phyloP scores from a whole-genome alignment of 768 basidiomycete genomes.

The Rhodotorula paludigena region DNA sequence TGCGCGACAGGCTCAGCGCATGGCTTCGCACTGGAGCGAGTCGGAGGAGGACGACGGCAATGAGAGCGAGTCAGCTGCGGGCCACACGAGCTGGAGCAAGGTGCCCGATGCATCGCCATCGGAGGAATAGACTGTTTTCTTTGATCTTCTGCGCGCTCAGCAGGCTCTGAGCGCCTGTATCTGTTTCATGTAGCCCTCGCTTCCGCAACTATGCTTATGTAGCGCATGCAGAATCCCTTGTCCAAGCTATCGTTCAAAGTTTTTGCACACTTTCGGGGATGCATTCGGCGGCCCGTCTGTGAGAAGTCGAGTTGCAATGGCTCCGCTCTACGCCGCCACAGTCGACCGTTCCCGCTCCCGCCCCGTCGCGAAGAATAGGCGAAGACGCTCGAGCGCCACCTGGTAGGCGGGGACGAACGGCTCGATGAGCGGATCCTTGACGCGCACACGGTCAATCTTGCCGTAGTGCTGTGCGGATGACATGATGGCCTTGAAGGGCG shows the following conservation, averaged over 20 bases:
- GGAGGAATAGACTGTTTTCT: too few relatives aligned
- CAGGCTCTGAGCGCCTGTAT: too few relatives aligned
- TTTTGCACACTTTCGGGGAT: too few relatives aligned
- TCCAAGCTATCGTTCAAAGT: too few relatives aligned
- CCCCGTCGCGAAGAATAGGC: slow-evolving; percentile 13
- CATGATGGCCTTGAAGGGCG: slow-evolving; percentile 80
- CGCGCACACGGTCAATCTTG: slow-evolving; percentile 62
- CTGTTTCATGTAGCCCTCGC: too few relatives aligned
- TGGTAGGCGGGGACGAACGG: slow-evolving; percentile 62
- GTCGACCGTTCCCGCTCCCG: neutral
- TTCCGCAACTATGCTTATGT: too few relatives aligned
- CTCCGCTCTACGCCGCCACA: neutral
- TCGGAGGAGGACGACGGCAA: neutral
- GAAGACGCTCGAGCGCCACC: slow-evolving; percentile 38
- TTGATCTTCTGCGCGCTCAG: too few relatives aligned
- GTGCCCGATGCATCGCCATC: neutral
- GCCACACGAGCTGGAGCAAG: neutral
- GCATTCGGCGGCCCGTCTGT: too few relatives aligned
- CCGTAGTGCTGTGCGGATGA: slow-evolving; percentile 65
- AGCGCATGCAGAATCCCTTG: too few relatives aligned
- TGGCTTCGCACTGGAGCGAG: slow-evolving; percentile 1
- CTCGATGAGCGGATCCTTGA: slow-evolving; percentile 60
- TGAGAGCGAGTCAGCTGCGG: neutral
- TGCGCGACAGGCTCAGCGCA: neutral
- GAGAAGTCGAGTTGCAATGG: neutral